These are phyloP conservation scores for Bauhinia variegata DNA, from an alignment of 306 rosid genomes.

Conservation along the genomic window DNA sequence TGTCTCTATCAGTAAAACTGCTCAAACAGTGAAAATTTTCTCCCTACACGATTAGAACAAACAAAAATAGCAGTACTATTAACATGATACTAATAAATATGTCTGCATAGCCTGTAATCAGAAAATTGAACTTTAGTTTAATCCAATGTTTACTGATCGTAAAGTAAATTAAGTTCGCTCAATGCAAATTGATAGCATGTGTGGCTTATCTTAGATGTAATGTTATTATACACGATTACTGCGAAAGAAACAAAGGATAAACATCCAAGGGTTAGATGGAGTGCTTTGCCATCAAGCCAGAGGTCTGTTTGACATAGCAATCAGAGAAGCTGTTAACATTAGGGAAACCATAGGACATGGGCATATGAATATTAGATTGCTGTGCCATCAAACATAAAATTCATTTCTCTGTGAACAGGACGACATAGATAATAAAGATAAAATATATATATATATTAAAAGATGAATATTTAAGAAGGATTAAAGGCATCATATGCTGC, in stretches of 20 bases:
- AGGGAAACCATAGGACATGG: neutral
- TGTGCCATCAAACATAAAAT: neutral
- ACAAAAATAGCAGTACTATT: neutral
- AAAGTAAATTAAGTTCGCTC: too few relatives aligned
- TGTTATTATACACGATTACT: too few relatives aligned
- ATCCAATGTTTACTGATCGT: too few relatives aligned
- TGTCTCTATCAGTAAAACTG: constrained; percentile 8
- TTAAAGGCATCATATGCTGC: constrained; percentile 20
- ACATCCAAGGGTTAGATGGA: too few relatives aligned
- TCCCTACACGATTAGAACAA: neutral
- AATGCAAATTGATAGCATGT: too few relatives aligned
- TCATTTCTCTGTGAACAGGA: neutral
- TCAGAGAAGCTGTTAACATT: neutral
- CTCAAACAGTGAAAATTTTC: neutral
- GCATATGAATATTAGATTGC: neutral
- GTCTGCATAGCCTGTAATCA: too few relatives aligned
- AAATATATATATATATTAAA: too few relatives aligned
- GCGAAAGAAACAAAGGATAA: too few relatives aligned
- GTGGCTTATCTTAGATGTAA: too few relatives aligned
- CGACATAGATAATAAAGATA: too few relatives aligned
- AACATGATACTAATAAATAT: neutral
- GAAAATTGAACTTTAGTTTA: too few relatives aligned
- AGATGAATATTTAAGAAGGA: neutral
- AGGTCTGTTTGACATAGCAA: neutral
- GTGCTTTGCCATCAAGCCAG: too few relatives aligned